These are phyloP conservation scores for Monosporascus sp. DNA, from an alignment of 2,329 filamentous ascomycete genomes.

Conservation along the genomic window DNA sequence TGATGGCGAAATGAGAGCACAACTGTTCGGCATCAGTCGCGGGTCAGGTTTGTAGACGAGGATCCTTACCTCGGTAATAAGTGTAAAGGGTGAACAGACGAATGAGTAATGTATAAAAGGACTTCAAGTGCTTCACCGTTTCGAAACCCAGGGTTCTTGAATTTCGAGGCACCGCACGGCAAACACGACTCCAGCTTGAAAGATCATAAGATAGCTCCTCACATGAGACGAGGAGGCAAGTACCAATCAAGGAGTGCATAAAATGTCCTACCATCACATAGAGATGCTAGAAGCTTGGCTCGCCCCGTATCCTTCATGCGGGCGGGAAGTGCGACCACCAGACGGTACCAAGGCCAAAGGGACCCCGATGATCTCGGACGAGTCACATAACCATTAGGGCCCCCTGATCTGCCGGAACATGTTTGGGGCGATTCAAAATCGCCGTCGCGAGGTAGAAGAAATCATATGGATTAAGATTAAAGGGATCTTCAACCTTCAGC, in stretches of 20 bases:
- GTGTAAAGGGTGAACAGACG: neutral
- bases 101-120: neutral
- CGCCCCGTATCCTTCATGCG: neutral
- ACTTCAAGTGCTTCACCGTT: neutral
- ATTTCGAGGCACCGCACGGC: neutral
- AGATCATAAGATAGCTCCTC: neutral
- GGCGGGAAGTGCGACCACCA: neutral
- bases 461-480: neutral
- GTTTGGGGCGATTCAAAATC: neutral
- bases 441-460: neutral
- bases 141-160: neutral
- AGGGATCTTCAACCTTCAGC: no score
- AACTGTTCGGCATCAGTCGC: neutral
- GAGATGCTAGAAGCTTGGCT: neutral
- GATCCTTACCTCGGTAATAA: neutral
- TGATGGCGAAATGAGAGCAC: neutral
- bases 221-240: neutral
- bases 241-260: no score
- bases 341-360: neutral
- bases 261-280: no score
- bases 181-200: neutral
- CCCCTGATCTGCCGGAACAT: neutral
- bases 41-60: neutral
- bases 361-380: neutral
- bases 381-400: neutral